Conservation (phyloP, 768 basidiomycete genomes). For the Chalciporus chontae region DNA sequence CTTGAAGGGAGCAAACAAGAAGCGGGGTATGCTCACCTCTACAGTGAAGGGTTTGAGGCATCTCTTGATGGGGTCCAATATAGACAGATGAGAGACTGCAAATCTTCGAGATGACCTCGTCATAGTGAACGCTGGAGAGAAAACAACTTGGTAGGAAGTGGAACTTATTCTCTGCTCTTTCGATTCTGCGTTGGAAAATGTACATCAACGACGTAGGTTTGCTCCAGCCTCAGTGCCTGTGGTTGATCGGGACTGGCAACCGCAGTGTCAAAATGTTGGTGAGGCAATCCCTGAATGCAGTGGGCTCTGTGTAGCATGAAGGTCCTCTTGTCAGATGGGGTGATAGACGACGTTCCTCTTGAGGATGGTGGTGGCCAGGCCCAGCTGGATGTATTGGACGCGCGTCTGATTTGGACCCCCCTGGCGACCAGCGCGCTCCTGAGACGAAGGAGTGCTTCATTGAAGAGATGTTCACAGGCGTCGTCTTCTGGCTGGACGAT, state of each 20-base stretch:
- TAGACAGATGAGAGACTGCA: not conserved
- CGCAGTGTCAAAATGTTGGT: not conserved
- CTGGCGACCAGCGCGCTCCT: too few species aligned
- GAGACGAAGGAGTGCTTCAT: too few species aligned
- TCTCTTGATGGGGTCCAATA: not conserved
- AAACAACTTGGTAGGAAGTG: not conserved
- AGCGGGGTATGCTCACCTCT: not conserved
- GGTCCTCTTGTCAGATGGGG: not conserved
- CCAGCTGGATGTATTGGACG: constrained; percentile 5
- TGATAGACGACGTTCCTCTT: not conserved
- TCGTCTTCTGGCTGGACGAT: too few species aligned
- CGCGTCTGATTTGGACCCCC: not conserved
- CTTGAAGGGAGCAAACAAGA: too few species aligned
- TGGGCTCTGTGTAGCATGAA: not conserved
- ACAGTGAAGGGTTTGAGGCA: not conserved
- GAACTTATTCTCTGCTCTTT: not conserved
- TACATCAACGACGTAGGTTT: not conserved
- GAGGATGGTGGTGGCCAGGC: constrained; percentile 3
- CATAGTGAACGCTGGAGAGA: not conserved
- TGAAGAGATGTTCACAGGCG: too few species aligned
- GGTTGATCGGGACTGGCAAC: not conserved
- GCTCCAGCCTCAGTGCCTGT: constrained; percentile 1
- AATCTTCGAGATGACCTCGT: not conserved
- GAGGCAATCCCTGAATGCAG: not conserved
- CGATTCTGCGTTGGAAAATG: not conserved